Evolutionary conservation across 2,329 filamentous ascomycete species (phyloP).

Genomic region (Hymenoscyphus salicellus): DNA sequence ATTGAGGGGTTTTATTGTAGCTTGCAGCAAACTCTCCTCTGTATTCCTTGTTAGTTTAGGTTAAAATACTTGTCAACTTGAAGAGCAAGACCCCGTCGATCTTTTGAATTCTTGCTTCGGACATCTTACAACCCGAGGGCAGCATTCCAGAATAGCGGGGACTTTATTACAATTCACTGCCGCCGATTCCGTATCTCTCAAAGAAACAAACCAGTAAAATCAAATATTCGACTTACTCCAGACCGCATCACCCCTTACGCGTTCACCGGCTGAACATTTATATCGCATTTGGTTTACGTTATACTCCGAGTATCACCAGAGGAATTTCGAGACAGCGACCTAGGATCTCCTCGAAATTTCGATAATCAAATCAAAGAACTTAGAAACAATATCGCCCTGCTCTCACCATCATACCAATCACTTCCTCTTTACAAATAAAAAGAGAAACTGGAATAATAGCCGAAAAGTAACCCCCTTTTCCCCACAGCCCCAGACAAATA

Average conservation of each 20-base stretch:
- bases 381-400: background rate
- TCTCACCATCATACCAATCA: background rate
- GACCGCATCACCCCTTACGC: background rate
- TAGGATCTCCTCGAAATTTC: background rate
- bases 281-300: background rate
- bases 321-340: background rate
- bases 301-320: background rate
- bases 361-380: background rate
- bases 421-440: background rate
- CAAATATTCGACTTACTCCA: background rate
- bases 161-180: background rate
- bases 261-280: background rate
- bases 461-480: background rate
- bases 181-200: background rate
- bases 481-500: background rate
- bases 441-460: background rate
- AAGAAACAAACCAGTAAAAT: background rate
- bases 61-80: no score
- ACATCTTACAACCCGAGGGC: background rate
- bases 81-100: background rate
- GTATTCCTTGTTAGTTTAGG: no score
- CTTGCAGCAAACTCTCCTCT: no score
- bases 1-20: no score
- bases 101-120: background rate
- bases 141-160: background rate